Evolutionary conservation across 176 grass and related monocot species (phyloP).

Genomic region (Dactylis glomerata): DNA sequence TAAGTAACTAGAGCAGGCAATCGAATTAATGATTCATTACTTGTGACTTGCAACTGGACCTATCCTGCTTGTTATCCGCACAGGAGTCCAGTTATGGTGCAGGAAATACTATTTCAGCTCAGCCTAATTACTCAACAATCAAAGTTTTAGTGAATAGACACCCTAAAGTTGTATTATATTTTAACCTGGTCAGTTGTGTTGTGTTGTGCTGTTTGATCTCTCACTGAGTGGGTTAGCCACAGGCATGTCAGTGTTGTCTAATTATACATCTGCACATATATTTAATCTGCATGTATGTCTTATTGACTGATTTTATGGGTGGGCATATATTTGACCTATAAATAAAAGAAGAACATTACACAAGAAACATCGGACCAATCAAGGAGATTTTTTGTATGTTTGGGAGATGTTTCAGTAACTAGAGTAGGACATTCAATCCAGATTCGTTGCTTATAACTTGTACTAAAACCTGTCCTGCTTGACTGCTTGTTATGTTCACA

Average conservation of each 20-base stretch:
- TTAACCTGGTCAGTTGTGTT: neutral
- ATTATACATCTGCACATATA: neutral
- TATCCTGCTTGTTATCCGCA: neutral
- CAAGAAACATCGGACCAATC: neutral
- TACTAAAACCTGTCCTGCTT: neutral
- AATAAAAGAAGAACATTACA: neutral
- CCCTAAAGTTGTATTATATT: neutral
- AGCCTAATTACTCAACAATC: no score
- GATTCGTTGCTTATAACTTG: neutral
- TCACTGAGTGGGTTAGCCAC: neutral
- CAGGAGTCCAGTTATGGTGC: neutral
- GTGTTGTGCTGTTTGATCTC: neutral
- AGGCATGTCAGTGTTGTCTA: neutral
- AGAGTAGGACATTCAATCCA: neutral
- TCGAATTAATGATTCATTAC: neutral
- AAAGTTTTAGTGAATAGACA: slow-evolving; percentile 37
- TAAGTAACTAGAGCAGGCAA: neutral
- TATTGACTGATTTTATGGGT: neutral
- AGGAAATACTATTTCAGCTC: slow-evolving; percentile 28
- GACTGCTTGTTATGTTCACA: neutral
- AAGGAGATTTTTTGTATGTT: neutral
- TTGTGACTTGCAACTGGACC: neutral
- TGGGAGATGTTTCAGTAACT: neutral
- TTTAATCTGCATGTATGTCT: neutral
- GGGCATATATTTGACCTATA: neutral